A percentile compares a stretch with the other conserved stretches of the same genome.
Conservation (phyloP, 805 yeast genomes). For the Yarrowia bubula region DNA sequence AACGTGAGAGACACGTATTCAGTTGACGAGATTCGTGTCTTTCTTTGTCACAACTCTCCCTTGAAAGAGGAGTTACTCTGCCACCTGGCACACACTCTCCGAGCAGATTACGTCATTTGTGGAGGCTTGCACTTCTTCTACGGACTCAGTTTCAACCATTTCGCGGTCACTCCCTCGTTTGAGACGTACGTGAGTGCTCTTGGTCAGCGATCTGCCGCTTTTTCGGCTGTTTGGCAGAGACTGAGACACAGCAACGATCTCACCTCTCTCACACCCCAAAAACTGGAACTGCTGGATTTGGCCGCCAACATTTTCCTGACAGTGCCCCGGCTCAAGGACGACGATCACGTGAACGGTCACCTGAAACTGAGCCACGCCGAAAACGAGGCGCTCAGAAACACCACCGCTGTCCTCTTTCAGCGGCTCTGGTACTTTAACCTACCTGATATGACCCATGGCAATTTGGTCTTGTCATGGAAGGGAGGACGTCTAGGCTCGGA, state of each 20-base stretch:
- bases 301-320: conserved; percentile 25
- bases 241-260: conserved; percentile 42
- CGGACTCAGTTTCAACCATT: conserved; percentile 67
- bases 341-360: conserved; percentile 37
- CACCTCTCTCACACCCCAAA: conserved; percentile 14
- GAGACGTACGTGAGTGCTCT: conserved; percentile 64
- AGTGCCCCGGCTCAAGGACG: conserved; percentile 19
- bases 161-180: conserved; percentile 58
- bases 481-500: conserved; percentile 54
- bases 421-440: conserved; percentile 76
- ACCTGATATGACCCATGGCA: conserved; percentile 58
- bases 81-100: conserved; percentile 62
- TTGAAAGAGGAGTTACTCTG: conserved; percentile 66
- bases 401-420: conserved; percentile 47
- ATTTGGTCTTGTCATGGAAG: conserved; percentile 45
- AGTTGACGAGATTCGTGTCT: conserved; percentile 53
- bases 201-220: conserved; percentile 56
- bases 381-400: conserved; percentile 60
- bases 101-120: conserved; percentile 71
- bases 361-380: conserved; percentile 43
- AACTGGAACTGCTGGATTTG: conserved; percentile 20
- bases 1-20: conserved; percentile 46
- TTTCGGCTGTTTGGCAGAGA: conserved; percentile 62
- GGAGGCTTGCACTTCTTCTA: conserved; percentile 70
- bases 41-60: conserved; percentile 69